Evolutionary conservation across 2,329 filamentous ascomycete species (phyloP).

Genomic region (Monilinia laxa): DNA sequence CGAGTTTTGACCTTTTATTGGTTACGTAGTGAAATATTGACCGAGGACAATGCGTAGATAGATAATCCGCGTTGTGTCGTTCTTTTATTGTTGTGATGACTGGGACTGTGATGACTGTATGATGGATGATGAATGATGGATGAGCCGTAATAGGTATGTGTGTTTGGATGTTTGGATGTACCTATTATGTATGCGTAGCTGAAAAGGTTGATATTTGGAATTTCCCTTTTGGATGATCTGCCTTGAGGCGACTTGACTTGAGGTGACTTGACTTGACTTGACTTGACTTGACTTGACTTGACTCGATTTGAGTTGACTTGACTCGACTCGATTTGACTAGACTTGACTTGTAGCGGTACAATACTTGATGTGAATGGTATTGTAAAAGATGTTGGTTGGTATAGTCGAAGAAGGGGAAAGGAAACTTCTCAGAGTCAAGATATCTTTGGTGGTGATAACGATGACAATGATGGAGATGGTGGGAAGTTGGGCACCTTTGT

Average conservation of each 20-base stretch:
- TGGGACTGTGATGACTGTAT: too few relatives aligned
- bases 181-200: neutral
- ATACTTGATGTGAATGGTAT: neutral
- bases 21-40: neutral
- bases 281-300: too few relatives aligned
- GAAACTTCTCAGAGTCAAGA: neutral
- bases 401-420: neutral
- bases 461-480: too few relatives aligned
- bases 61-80: too few relatives aligned
- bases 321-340: too few relatives aligned
- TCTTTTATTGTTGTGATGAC: too few relatives aligned
- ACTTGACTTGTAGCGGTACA: neutral
- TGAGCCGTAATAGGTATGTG: neutral
- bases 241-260: neutral
- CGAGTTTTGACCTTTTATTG: constrained; percentile 8
- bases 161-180: too few relatives aligned
- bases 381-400: neutral
- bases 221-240: neutral
- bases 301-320: too few relatives aligned
- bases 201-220: neutral
- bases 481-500: too few relatives aligned
- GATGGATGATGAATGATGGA: neutral
- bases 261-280: too few relatives aligned
- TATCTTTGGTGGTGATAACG: neutral
- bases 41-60: neutral